Conservation (phyloP, 805 yeast genomes). For the Jamesozyma piceae region DNA sequence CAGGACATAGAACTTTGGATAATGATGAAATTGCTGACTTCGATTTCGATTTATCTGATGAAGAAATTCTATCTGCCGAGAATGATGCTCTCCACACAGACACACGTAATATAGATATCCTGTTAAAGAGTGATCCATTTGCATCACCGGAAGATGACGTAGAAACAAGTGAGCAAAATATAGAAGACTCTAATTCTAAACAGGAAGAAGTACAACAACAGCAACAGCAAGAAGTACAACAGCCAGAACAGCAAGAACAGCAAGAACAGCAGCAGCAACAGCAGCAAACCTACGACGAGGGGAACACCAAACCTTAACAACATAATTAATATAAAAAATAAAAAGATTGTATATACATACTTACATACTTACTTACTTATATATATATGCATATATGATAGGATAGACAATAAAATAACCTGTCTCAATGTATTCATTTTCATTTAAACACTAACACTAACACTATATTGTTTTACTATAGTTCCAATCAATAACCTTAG, state of each 20-base stretch:
- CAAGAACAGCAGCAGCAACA: neutral
- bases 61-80: constrained; percentile 11
- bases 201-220: neutral
- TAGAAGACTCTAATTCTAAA: neutral
- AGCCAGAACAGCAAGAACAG: neutral
- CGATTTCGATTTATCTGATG: constrained; percentile 30
- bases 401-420: too few relatives aligned
- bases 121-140: constrained; percentile 2
- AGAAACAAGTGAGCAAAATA: neutral
- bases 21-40: constrained; percentile 23
- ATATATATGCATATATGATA: too few relatives aligned
- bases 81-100: neutral
- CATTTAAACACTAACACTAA: too few relatives aligned
- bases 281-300: too few relatives aligned
- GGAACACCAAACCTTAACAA: too few relatives aligned
- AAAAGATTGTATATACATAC: too few relatives aligned
- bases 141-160: neutral
- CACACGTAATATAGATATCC: neutral
- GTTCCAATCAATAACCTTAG: too few relatives aligned
- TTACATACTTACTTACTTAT: too few relatives aligned
- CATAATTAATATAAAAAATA: too few relatives aligned
- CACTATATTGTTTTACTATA: too few relatives aligned
- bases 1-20: constrained; percentile 8
- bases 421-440: too few relatives aligned
- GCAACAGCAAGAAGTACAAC: neutral